Evolutionary conservation across 2,329 filamentous ascomycete genomes (phyloP).

Genomic region (Xylariomycetidae sp.): DNA sequence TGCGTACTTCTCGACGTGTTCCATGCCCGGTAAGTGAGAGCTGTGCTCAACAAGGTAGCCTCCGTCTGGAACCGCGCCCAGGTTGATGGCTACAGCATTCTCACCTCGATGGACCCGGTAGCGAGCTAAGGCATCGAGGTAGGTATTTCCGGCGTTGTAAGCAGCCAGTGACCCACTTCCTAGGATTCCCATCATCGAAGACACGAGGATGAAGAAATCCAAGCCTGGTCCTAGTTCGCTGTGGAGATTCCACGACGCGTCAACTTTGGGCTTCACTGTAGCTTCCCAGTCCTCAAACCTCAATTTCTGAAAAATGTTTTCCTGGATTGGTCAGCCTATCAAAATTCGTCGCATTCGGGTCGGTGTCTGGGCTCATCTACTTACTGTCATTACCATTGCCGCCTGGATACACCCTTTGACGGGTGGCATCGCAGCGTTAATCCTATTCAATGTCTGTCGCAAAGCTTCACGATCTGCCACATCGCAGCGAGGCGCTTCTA

Average conservation of each 20-base stretch:
- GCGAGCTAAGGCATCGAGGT: slow-evolving; percentile 17
- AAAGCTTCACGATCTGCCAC: not conserved
- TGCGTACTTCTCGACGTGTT: slow-evolving; percentile 14
- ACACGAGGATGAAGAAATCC: slow-evolving; percentile 18
- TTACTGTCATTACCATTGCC: slow-evolving; percentile 1
- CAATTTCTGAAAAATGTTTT: slow-evolving; percentile 31
- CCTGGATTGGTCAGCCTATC: too few relatives aligned
- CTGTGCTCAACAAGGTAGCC: slow-evolving; percentile 18
- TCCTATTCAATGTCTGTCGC: not conserved
- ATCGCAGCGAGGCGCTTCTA: slow-evolving; percentile 1
- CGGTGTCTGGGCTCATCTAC: too few relatives aligned
- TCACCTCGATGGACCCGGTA: slow-evolving; percentile 14
- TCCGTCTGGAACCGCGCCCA: slow-evolving; percentile 11
- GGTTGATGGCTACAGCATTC: slow-evolving; percentile 15
- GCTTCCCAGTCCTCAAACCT: slow-evolving; percentile 29
- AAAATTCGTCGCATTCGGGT: too few relatives aligned
- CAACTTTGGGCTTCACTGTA: slow-evolving; percentile 32
- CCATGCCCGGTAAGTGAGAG: too few relatives aligned
- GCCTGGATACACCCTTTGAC: slow-evolving; percentile 3
- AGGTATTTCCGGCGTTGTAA: slow-evolving; percentile 18
- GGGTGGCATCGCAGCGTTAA: not conserved
- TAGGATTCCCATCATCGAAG: slow-evolving; percentile 16
- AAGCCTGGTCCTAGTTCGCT: slow-evolving; percentile 6
- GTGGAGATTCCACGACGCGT: slow-evolving; percentile 39
- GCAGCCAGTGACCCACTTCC: slow-evolving; percentile 18